These are phyloP conservation scores for Metarhizium brunneum DNA, from an alignment of 2,329 filamentous ascomycete species.

Conservation along the genomic window DNA sequence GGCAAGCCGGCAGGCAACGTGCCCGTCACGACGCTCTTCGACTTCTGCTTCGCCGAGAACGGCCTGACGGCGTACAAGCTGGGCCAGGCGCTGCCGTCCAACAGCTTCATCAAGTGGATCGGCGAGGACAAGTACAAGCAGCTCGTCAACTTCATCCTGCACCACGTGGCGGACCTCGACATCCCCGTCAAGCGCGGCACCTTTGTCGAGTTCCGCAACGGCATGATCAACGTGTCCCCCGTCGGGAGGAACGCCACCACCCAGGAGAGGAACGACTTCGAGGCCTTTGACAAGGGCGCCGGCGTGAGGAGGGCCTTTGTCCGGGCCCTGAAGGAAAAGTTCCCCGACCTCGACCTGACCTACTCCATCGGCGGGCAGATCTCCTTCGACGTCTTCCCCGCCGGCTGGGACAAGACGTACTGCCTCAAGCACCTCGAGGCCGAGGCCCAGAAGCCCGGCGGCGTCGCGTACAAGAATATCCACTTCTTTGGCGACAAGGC, in stretches of 20 bases:
- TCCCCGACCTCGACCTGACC: constrained; percentile 77
- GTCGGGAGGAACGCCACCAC: constrained; percentile 78
- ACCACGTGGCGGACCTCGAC: constrained; percentile 77
- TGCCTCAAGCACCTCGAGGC: constrained; percentile 80
- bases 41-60: constrained; percentile 97
- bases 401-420: constrained; percentile 98
- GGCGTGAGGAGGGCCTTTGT: constrained; percentile 72
- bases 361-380: constrained; percentile 96
- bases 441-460: constrained; percentile 61
- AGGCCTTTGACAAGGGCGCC: constrained; percentile 70
- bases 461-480: constrained; percentile 72
- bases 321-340: constrained; percentile 65
- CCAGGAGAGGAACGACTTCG: constrained; percentile 72
- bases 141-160: constrained; percentile 66
- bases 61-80: constrained; percentile 84
- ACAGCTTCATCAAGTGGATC: constrained; percentile 85
- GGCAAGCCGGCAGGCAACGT: constrained; percentile 46
- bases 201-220: constrained; percentile 82
- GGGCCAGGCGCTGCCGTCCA: constrained; percentile 64
- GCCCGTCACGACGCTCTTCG: constrained; percentile 79
- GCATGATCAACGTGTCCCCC: constrained; percentile 82
- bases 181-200: constrained; percentile 77
- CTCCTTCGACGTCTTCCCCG: constrained; percentile 96
- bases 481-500: constrained; percentile 99
- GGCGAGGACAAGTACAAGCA: constrained; percentile 78